These are phyloP conservation scores for Cercospora citrullina DNA, from an alignment of 2,329 filamentous ascomycete species.

Conservation along the genomic window DNA sequence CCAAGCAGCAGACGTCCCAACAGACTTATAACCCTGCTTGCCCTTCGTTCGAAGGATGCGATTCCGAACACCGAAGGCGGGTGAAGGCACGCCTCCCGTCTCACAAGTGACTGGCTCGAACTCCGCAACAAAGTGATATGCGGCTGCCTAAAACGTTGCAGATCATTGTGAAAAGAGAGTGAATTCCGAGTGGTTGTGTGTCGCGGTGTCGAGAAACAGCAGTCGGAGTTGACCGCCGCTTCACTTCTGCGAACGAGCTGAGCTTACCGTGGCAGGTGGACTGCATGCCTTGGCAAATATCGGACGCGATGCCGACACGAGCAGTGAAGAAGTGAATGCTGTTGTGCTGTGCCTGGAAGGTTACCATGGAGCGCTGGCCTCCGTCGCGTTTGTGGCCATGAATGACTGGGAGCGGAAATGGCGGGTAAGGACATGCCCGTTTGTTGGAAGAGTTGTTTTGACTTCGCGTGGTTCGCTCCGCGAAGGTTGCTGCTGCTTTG, in stretches of 20 bases:
- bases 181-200: background rate
- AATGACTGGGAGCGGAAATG: background rate
- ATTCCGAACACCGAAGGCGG: conserved; percentile 1
- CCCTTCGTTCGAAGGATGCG: background rate
- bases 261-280: background rate
- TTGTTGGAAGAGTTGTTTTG: background rate
- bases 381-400: background rate
- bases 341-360: background rate
- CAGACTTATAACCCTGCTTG: background rate
- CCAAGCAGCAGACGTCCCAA: background rate
- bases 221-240: background rate
- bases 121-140: background rate
- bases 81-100: background rate
- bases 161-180: background rate
- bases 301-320: background rate
- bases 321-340: background rate
- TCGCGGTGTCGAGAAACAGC: background rate
- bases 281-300: background rate
- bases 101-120: background rate
- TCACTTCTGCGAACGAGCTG: background rate
- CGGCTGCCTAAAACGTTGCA: background rate
- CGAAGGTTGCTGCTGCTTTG: background rate
- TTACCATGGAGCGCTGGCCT: background rate
- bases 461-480: background rate
- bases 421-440: background rate